Conservation (phyloP, 2,329 filamentous ascomycete genomes). For the Colletotrichum zoysiae region DNA sequence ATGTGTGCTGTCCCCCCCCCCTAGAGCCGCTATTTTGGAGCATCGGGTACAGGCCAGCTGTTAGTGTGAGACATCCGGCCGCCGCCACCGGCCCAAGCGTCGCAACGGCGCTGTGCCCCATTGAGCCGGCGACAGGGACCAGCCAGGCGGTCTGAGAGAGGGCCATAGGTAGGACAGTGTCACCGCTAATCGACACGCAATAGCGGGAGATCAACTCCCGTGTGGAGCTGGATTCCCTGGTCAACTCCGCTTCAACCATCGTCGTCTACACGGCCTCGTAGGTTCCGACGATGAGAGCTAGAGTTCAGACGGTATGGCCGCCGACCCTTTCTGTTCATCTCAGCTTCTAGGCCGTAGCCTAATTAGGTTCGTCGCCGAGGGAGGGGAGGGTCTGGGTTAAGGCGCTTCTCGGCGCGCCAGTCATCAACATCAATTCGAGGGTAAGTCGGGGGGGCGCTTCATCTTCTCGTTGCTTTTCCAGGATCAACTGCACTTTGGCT, state of each 20-base stretch:
- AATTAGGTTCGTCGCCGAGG: not conserved
- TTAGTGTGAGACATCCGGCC: conserved; percentile 31
- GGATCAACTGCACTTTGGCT: conserved; percentile 19
- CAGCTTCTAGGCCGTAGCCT: conserved; percentile 7
- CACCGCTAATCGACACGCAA: conserved; percentile 25
- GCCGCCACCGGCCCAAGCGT: conserved; percentile 37
- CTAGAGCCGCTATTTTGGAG: not conserved
- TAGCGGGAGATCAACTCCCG: conserved; percentile 39
- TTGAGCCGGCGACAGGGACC: conserved; percentile 35
- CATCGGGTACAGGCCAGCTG: not conserved
- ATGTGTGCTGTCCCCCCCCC: too few species aligned
- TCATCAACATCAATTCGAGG: conserved; percentile 19
- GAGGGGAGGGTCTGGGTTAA: conserved; percentile 14
- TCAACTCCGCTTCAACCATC: conserved; percentile 19
- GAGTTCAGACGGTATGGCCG: conserved; percentile 33
- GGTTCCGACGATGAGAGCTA: conserved; percentile 17
- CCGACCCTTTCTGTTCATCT: conserved; percentile 4
- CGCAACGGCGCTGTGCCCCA: conserved; percentile 27
- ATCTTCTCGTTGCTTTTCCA: conserved; percentile 19
- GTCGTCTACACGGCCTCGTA: conserved; percentile 11
- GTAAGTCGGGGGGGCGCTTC: not conserved
- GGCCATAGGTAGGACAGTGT: conserved; percentile 18
- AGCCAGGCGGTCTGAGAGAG: conserved; percentile 35
- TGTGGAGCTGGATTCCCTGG: conserved; percentile 35
- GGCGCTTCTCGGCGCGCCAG: conserved; percentile 32